A percentile compares a stretch with the other conserved stretches of the same genome.
Conservation (phyloP, 257 asterid species). For the Nicotiana tomentosiformis region DNA sequence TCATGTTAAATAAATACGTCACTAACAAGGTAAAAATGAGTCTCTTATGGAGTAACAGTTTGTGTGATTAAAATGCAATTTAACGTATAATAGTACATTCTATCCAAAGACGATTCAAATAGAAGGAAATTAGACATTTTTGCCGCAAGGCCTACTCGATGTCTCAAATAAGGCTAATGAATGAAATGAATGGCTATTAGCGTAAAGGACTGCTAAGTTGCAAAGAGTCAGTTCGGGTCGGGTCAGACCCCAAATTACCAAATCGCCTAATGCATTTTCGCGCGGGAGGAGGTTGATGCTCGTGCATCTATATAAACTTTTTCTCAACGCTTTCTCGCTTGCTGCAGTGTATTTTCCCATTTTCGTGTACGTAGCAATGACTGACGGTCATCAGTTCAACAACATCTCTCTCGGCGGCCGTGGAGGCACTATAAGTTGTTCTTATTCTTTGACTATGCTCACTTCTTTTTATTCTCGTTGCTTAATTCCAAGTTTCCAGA, state of each 20-base stretch:
- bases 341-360: neutral
- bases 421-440: slow-evolving; percentile 70
- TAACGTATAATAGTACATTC: too few species aligned
- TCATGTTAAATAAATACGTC: too few species aligned
- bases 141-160: too few species aligned
- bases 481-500: neutral
- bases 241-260: neutral
- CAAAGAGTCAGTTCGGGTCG: neutral
- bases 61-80: too few species aligned
- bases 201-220: neutral
- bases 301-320: neutral
- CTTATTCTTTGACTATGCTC: neutral
- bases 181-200: too few species aligned
- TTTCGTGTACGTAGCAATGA: slow-evolving; percentile 49
- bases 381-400: slow-evolving; percentile 77
- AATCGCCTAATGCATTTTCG: neutral
- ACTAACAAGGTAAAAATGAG: too few species aligned
- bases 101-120: too few species aligned
- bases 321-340: neutral
- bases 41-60: too few species aligned
- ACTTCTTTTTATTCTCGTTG: neutral
- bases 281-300: slow-evolving; percentile 5
- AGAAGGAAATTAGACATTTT: too few species aligned
- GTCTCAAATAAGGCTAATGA: too few species aligned
- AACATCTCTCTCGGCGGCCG: slow-evolving; percentile 86